Base-by-base conservation (phyloP, 1,284 basidiomycete species). In the Pterula multifida region DNA sequence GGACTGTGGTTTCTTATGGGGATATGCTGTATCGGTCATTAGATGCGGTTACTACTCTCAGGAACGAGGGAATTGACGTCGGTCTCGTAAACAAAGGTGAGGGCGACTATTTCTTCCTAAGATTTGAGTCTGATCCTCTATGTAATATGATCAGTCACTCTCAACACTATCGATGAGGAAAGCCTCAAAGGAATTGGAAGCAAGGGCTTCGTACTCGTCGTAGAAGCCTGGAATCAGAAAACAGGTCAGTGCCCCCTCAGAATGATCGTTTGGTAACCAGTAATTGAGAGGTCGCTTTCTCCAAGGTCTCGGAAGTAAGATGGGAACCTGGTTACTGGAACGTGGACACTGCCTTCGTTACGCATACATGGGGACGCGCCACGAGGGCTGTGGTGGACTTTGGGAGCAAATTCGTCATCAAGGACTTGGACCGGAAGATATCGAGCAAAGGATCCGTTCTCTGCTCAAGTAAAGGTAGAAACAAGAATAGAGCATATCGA, bases 151-250 rank as follows among this genome's bases (percentile, higher is more conserved):
- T 90, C 90, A 68, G 71, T 85, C 11, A 85, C 83, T 36, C 68
- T 91, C 55, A 90, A 90, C 64, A 62, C 89, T 42, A 78, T 90
- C n/a, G 88, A 91, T 63, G 89, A 91, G 64, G 64, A 85, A 68
- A 70, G 67, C n/a, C 77, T 86, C 58, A 72, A 62, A 62, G 85
- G 86, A 69, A 74, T 85, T 49, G 88, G 89, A n/a, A 61, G 69
- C 22, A 81, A 73, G 55, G 75, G 73, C 32, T 90, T 90, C 64
- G 85, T 90, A 21, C 74, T 91, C 35, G 78, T 90, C 36, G 86
- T 85, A 19, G 89, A 91, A 67, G 82, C 85, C 17, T 70, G 85
- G 52, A 90, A 87, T 70, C 81, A 85, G 66, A 88, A 86, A 77
- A 91, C 88, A 12, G 49, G 85, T 32, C 28, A 6, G 28, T 32